These are phyloP conservation scores for Aspergillus brunneoviolaceus DNA, from an alignment of 2,329 filamentous ascomycete species.

Conservation along the genomic window DNA sequence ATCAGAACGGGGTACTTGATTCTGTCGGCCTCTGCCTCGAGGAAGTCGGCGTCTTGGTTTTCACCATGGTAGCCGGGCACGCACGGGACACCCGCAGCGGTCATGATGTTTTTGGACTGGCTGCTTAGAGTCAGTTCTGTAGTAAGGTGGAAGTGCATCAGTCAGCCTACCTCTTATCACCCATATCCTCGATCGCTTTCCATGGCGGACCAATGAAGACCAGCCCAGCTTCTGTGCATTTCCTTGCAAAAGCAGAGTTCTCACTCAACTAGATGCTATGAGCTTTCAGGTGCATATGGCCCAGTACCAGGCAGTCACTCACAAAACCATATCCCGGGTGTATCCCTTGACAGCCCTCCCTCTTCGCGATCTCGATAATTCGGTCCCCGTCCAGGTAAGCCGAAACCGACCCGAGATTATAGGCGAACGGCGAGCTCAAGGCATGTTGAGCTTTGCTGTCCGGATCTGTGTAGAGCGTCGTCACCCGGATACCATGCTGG, in stretches of 20 bases:
- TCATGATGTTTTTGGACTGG: slow-evolving; percentile 95
- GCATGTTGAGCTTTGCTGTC: slow-evolving; percentile 88
- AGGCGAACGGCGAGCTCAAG: slow-evolving; percentile 75
- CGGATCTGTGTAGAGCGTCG: slow-evolving; percentile 91
- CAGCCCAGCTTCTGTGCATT: slow-evolving; percentile 84
- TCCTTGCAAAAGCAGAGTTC: slow-evolving; percentile 84
- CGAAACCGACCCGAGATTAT: slow-evolving; percentile 77
- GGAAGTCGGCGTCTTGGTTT: slow-evolving; percentile 67
- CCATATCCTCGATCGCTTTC: slow-evolving; percentile 77
- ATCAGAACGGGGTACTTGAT: slow-evolving; percentile 66
- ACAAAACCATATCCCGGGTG: slow-evolving; percentile 93
- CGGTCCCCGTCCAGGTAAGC: slow-evolving; percentile 92
- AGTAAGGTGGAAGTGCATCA: background rate
- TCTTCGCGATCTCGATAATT: slow-evolving; percentile 84
- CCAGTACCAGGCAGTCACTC: slow-evolving; percentile 24
- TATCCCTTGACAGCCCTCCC: slow-evolving; percentile 82
- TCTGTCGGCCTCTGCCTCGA: slow-evolving; percentile 70
- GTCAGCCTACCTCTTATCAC: slow-evolving; percentile 72
- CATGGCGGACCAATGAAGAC: slow-evolving; percentile 90
- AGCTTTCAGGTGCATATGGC: background rate
- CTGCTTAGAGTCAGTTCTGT: slow-evolving; percentile 29
- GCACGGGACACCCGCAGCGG: slow-evolving; percentile 86
- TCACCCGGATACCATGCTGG: slow-evolving; percentile 85
- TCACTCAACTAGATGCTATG: slow-evolving; percentile 64
- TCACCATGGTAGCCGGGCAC: slow-evolving; percentile 92